Conservation (phyloP, 768 basidiomycete species). For the Mycena alexandri region DNA sequence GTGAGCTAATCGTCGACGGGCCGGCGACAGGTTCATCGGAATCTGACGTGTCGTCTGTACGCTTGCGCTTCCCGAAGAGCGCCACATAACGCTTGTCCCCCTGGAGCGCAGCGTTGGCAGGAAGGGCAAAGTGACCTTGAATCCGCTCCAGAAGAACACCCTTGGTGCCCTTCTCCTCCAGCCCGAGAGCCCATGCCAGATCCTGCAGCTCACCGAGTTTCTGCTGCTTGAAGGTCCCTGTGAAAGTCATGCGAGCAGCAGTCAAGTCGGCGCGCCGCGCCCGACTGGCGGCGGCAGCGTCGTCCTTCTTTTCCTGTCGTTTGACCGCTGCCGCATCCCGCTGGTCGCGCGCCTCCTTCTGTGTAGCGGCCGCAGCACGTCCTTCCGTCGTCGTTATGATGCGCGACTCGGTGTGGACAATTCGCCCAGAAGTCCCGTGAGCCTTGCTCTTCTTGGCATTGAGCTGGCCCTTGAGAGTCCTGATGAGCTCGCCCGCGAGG, state of each 20-base stretch:
- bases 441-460: conserved; percentile 13
- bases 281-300: conserved; percentile 6
- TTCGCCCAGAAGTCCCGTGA: background rate
- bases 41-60: too few relatives aligned
- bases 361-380: conserved; percentile 3
- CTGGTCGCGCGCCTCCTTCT: conserved; percentile 13
- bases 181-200: conserved; percentile 10
- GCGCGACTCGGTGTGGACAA: conserved; percentile 7
- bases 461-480: conserved; percentile 7
- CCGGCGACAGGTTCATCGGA: too few relatives aligned
- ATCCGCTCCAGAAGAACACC: background rate
- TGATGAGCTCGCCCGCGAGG: conserved; percentile 12
- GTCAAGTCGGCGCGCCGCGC: conserved; percentile 1
- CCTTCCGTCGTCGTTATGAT: conserved; percentile 8
- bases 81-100: background rate
- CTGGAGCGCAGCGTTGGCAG: background rate
- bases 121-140: background rate
- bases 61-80: conserved; percentile 11
- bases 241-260: conserved; percentile 6
- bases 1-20: too few relatives aligned
- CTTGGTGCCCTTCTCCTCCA: conserved; percentile 5
- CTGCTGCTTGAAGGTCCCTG: conserved; percentile 18
- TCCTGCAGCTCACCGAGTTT: conserved; percentile 10
- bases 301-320: conserved; percentile 2
- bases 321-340: background rate